Conservation (phyloP, 176 grass and related monocot genomes). For the Oryza meyeriana region DNA sequence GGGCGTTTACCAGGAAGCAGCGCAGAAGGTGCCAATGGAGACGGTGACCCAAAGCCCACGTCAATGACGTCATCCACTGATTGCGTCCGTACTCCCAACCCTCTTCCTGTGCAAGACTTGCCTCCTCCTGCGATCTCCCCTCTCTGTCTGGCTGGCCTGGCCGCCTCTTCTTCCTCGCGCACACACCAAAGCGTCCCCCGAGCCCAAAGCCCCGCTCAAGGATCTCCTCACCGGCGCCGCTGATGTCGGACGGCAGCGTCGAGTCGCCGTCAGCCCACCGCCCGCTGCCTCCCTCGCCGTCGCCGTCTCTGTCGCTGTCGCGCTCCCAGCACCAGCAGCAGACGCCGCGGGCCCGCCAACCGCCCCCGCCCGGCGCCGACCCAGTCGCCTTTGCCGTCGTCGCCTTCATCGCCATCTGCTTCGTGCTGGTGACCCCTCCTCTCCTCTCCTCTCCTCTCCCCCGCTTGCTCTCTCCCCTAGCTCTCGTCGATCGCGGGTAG, state of each 20-base stretch:
- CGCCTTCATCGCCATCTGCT: slow-evolving; percentile 46
- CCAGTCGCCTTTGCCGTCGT: slow-evolving; percentile 38
- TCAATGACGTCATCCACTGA: too few species aligned
- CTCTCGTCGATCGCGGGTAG: neutral
- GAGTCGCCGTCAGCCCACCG: slow-evolving; percentile 21
- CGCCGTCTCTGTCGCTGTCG: neutral
- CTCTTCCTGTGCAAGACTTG: too few species aligned
- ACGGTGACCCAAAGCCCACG: too few species aligned
- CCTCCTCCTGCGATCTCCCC: too few species aligned
- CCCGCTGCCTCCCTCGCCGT: slow-evolving; percentile 29
- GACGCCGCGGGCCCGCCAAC: slow-evolving; percentile 22
- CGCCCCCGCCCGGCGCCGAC: slow-evolving; percentile 38
- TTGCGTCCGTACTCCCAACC: too few species aligned
- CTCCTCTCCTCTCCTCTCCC: too few species aligned
- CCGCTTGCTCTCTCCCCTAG: neutral
- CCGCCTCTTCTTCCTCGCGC: too few species aligned
- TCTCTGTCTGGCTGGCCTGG: too few species aligned
- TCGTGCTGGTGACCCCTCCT: slow-evolving; percentile 42
- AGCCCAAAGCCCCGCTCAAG: too few species aligned
- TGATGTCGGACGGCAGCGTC: slow-evolving; percentile 46
- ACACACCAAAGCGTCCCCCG: too few species aligned
- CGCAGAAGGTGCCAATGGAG: too few species aligned
- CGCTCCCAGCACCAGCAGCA: slow-evolving; percentile 25
- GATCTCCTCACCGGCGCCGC: neutral
- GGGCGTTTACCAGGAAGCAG: too few species aligned